phyloP scores from a whole-genome alignment of 208 protist species.

The Tritrichomonas musculus region DNA sequence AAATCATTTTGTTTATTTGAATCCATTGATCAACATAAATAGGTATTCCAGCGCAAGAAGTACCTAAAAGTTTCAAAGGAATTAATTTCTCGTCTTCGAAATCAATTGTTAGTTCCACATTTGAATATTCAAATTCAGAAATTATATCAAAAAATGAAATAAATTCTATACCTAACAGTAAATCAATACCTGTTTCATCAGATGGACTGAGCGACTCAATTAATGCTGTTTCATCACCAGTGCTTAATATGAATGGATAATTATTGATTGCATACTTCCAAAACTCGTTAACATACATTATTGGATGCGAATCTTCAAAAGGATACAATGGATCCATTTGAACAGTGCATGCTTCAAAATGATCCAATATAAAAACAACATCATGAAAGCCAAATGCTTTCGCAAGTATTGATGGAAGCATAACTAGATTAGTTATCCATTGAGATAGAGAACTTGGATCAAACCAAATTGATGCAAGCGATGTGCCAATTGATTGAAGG shows the following conservation, averaged over 20 bases:
- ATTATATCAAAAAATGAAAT: neutral
- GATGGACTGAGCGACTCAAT: neutral
- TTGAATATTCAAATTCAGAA: neutral
- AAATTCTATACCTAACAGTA: neutral
- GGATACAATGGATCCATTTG: neutral
- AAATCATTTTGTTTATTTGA: neutral
- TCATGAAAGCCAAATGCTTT: neutral
- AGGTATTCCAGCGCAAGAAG: neutral
- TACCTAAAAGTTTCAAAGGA: neutral
- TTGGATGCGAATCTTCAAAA: neutral
- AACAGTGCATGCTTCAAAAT: neutral
- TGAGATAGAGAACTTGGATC: neutral
- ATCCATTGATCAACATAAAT: neutral
- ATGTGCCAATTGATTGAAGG: neutral
- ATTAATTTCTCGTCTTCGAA: neutral
- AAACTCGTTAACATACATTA: neutral
- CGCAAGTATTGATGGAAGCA: neutral
- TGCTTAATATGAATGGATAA: neutral
- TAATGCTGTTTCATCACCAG: neutral
- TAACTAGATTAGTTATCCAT: neutral
- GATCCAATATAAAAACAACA: neutral
- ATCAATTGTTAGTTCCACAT: neutral
- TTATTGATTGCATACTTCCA: neutral
- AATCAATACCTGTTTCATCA: neutral
- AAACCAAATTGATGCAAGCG: neutral